phyloP scores from a whole-genome alignment of 805 yeast species.

The Zygoascus flipseniorum region DNA sequence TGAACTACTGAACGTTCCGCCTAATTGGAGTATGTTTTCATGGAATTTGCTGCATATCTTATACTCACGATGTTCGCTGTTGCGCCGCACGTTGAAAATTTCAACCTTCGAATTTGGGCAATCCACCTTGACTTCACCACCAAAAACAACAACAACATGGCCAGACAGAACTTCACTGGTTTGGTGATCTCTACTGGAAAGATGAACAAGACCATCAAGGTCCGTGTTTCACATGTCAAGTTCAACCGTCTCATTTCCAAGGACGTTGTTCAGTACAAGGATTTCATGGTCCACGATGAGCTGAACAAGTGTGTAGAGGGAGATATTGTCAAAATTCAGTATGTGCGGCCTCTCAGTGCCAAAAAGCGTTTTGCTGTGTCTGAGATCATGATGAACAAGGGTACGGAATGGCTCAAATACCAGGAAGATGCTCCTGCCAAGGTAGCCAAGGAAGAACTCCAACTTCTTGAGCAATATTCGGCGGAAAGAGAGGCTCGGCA shows the following conservation, averaged over 20 bases:
- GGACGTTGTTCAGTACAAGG: conserved; percentile 69
- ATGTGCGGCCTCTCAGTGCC: conserved; percentile 71
- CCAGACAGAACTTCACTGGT: conserved; percentile 85
- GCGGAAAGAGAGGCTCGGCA: conserved; percentile 36
- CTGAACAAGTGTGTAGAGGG: conserved; percentile 88
- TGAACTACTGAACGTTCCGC: too few relatives aligned
- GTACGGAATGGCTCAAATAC: conserved; percentile 82
- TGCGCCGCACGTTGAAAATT: not conserved
- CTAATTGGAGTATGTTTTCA: too few relatives aligned
- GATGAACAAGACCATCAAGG: conserved; percentile 93
- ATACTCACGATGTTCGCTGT: too few relatives aligned
- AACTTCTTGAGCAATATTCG: conserved; percentile 47
- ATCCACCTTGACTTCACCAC: not conserved
- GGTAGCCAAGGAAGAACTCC: conserved; percentile 59
- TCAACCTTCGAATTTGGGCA: not conserved
- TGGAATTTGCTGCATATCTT: too few relatives aligned
- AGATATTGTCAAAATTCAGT: conserved; percentile 86
- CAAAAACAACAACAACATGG: conserved; percentile 39
- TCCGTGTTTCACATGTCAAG: conserved; percentile 69
- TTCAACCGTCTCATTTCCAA: conserved; percentile 46
- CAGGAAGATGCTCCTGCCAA: conserved; percentile 61
- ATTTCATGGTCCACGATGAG: conserved; percentile 89
- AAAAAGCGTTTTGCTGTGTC: conserved; percentile 85
- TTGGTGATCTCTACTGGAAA: conserved; percentile 93
- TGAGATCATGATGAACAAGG: conserved; percentile 79